Evolutionary conservation across 495 filamentous ascomycete species (phyloP).

Genomic region (Choiromyces venosus): DNA sequence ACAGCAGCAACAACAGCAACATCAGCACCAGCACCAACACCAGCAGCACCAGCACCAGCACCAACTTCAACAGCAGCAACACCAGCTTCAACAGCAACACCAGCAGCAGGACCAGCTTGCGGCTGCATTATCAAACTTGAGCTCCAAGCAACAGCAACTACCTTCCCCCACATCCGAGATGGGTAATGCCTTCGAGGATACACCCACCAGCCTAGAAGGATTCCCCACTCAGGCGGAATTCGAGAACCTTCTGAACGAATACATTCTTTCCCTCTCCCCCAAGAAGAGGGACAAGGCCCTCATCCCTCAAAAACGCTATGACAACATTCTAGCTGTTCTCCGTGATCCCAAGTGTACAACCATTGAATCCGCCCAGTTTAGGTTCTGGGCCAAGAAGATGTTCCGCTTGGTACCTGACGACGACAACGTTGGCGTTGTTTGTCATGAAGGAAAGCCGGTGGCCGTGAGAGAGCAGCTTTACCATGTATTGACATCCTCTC

Average conservation of each 20-base stretch:
- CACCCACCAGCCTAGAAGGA: slow-evolving; percentile 44
- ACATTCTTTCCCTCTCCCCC: slow-evolving; percentile 46
- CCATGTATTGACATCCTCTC: slow-evolving; percentile 54
- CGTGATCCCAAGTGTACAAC: slow-evolving; percentile 56
- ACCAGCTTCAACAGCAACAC: slow-evolving; percentile 25
- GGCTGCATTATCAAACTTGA: slow-evolving; percentile 24
- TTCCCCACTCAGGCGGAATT: slow-evolving; percentile 54
- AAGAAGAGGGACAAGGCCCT: slow-evolving; percentile 59
- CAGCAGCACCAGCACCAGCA: slow-evolving; percentile 26
- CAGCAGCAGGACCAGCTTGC: slow-evolving; percentile 33
- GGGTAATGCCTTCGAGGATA: slow-evolving; percentile 35
- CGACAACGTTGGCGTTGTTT: slow-evolving; percentile 50
- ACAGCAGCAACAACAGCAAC: slow-evolving; percentile 26
- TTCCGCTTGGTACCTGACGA: slow-evolving; percentile 49
- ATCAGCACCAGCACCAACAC: slow-evolving; percentile 26
- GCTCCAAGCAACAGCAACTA: slow-evolving; percentile 33
- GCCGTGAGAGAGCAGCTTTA: slow-evolving; percentile 57
- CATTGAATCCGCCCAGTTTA: slow-evolving; percentile 56
- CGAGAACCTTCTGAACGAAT: slow-evolving; percentile 54
- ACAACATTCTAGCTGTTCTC: slow-evolving; percentile 53
- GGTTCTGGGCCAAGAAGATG: slow-evolving; percentile 61
- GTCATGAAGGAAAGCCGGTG: slow-evolving; percentile 57
- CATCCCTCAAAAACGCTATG: slow-evolving; percentile 52
- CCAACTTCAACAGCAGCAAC: slow-evolving; percentile 17
- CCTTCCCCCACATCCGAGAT: slow-evolving; percentile 32